Base-by-base conservation (phyloP, 306 rosid species). In the Lathyrus tuberosus region DNA sequence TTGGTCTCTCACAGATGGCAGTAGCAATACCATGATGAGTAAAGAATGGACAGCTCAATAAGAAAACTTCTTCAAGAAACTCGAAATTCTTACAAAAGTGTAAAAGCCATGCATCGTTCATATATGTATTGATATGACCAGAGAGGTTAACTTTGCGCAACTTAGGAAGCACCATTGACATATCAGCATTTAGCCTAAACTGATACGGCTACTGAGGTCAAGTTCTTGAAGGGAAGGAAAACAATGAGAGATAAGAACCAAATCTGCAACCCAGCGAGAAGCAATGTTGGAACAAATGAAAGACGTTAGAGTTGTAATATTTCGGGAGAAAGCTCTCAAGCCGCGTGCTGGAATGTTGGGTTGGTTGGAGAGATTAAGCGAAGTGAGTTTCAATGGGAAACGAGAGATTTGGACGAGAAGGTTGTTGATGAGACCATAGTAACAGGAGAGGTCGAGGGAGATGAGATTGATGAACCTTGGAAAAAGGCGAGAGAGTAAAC, bases 71-170 rank as follows among this genome's bases (percentile, higher is more conserved):
- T 35, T 77, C 73, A 5, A 92, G 73, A 38, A 42, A 41, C 41
- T 54, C 20, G 44, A 90, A 84, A 53, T 74, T 73, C 16, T 17
- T 53, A 8, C 86, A 78, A 16, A 87, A 40, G 13, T 14, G 67
- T 15, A 63, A 3, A 67, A 89, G 77, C 0, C 85, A 79, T 8
- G n/a, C 13, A 68, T 84, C 78, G 10, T 80, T 64, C 30, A 91
- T 65, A 57, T 78, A 64, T 28, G 4, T 1, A 28, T 28, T 28
- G 48, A 17, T 15, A 65, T 79, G 78, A 62, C 96, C 89, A 42
- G 91, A 88, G 44, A 91, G 79, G 44, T 87, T 63, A 73, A 85
- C 40, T 85, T 66, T 89, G 42, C 80, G 77, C 30, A 89, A 79
- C 1, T 67, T 71, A 52, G 80, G 73, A 42, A 89, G 83, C 54